These are phyloP conservation scores for Noccaea caerulescens DNA, from an alignment of 345 rosid genomes.

Conservation along the genomic window DNA sequence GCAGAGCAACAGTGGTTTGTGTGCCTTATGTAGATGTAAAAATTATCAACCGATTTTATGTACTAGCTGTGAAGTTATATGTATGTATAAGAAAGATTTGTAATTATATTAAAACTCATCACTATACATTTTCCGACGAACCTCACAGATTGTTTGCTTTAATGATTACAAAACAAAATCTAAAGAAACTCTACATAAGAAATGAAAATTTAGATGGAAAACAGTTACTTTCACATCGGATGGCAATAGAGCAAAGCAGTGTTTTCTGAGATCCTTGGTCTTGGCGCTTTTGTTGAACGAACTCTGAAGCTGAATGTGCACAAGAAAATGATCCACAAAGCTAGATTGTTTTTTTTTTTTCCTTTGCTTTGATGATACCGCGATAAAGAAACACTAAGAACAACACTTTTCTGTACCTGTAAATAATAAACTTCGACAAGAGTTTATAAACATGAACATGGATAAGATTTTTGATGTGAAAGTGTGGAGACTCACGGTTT, in stretches of 20 bases:
- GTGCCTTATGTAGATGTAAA: not conserved
- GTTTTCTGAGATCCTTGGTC: constrained; percentile 6
- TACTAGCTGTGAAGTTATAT: too few species aligned
- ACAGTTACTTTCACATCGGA: not conserved
- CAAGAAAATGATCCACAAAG: constrained; percentile 16
- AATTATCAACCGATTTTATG: too few species aligned
- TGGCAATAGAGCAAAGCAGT: constrained; percentile 6
- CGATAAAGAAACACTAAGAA: constrained; percentile 9
- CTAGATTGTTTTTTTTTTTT: not conserved
- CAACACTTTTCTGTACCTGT: constrained; percentile 18
- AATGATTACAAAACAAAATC: constrained; percentile 26
- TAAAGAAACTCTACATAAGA: constrained; percentile 16
- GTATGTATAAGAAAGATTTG: too few species aligned
- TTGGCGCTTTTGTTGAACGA: constrained; percentile 20
- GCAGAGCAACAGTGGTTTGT: too few species aligned
- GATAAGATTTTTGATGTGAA: not conserved
- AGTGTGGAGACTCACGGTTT: constrained; percentile 52
- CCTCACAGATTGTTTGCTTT: constrained; percentile 25
- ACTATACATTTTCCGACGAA: constrained; percentile 35
- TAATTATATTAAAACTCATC: not conserved
- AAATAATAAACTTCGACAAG: constrained; percentile 10
- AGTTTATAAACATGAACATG: not conserved
- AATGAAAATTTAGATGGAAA: not conserved
- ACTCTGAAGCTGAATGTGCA: constrained; percentile 20
- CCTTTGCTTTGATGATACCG: not conserved